Conservation (phyloP, 2,329 filamentous ascomycete species). For the Diaporthe vexans region DNA sequence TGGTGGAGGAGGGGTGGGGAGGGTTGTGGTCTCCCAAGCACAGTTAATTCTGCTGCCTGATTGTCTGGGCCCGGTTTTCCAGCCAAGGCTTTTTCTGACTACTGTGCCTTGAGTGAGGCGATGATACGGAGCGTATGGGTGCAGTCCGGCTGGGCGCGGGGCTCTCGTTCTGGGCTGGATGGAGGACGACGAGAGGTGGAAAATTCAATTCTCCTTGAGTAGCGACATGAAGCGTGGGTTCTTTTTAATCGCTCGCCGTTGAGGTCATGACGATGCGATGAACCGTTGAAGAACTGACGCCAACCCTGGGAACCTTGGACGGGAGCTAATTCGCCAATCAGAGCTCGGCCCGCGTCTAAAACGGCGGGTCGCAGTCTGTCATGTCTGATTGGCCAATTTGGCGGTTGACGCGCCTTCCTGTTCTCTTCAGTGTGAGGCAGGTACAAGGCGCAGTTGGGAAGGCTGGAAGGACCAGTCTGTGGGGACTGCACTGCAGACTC, state of each 20-base stretch:
- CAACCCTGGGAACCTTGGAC: neutral
- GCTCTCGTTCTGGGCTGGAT: neutral
- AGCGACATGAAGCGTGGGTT: neutral
- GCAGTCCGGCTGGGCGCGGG: slow-evolving; percentile 4
- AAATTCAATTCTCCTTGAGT: neutral
- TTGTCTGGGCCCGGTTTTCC: slow-evolving; percentile 17
- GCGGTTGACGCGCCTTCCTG: slow-evolving; percentile 3
- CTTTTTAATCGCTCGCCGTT: neutral
- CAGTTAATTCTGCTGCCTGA: slow-evolving; percentile 32
- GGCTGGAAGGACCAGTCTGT: neutral
- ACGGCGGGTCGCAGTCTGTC: neutral
- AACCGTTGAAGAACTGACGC: neutral
- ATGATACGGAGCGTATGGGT: neutral
- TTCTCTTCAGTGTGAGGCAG: too few species aligned
- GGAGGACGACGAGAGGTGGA: slow-evolving; percentile 14
- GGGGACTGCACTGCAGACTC: neutral
- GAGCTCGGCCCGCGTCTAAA: slow-evolving; percentile 12
- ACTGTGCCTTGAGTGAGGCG: slow-evolving; percentile 17
- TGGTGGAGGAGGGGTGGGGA: neutral
- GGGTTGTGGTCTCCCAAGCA: neutral
- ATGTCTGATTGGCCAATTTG: neutral
- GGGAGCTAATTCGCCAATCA: slow-evolving; percentile 4
- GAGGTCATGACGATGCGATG: neutral
- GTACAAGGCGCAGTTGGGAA: neutral
- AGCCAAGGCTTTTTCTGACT: slow-evolving; percentile 6